Evolutionary conservation across 2,329 filamentous ascomycete species (phyloP), one percentile per base, ranked within the genome.

Genomic region (Aspergillus sp.): DNA sequence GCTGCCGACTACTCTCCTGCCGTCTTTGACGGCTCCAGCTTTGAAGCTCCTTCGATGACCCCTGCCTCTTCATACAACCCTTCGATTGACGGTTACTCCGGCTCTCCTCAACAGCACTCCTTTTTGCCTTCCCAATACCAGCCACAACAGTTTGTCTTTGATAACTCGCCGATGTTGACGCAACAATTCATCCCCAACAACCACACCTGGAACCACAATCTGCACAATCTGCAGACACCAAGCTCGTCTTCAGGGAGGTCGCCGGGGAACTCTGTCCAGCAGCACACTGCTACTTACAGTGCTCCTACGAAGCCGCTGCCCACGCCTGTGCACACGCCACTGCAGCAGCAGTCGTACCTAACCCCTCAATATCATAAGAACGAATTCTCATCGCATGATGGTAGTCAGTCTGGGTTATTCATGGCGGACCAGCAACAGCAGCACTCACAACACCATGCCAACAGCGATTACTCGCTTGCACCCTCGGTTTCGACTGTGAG

Each of bases 401-500:
- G 67, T 58, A 72, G 71, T 58, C 72, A 73, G 69, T 74, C 80
- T 64, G 79, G 84, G 77, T 81, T 82, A 62, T 83, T 83, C 61
- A 78, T 84, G 61, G 81, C 87, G 77, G 85, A 80, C 46, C 79
- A 80, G 45, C 72, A 77, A 54, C 68, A 72, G 48, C 65, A 72
- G 57, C 70, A 72, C 61, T 68, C 70, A 62, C 68, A 77, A 70
- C 70, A 71, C 19, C 74, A 74, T 48, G 78, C 83, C 68, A 77
- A 76, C 64, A 72, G 70, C 46, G 71, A 85, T 67, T 80, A 82
- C 57, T 82, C 84, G 48, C 80, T 85, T 38, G 82, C 83, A 49
- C 78, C 84, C 58, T 87, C 85, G 3, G 85, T 87, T 61, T 88
- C 86, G 3, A 87, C 83, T 60, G 80, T 84, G 74, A 86, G 84